Percentiles rank a stretch among this genome's conserved stretches.
These are phyloP conservation scores for Cyberlindnera samutprakarnensis DNA, from an alignment of 805 yeast species.

Conservation along the genomic window DNA sequence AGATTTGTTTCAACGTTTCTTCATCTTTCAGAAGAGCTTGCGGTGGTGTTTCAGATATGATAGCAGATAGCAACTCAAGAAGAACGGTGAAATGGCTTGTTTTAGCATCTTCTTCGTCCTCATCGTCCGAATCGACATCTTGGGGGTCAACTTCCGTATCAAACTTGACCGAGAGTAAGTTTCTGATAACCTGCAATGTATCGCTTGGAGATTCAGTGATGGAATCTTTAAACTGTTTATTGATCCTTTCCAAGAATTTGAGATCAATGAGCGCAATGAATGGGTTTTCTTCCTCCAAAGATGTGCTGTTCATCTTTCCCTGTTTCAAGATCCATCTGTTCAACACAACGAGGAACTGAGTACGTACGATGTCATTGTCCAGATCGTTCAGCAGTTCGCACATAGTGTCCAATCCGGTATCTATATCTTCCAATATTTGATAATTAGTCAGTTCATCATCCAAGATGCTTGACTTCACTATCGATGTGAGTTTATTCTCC, in stretches of 20 bases:
- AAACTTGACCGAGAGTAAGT: conserved; percentile 26
- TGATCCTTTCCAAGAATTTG: conserved; percentile 55
- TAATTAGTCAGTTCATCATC: conserved; percentile 13
- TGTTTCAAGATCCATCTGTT: conserved; percentile 48
- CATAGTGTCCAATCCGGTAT: conserved; percentile 33
- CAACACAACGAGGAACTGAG: conserved; percentile 43
- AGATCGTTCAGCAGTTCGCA: conserved; percentile 40
- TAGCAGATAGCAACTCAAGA: conserved; percentile 31
- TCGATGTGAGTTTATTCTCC: conserved; percentile 29
- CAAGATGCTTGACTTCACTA: conserved; percentile 15
- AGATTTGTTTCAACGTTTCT: conserved; percentile 24
- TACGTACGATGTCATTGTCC: conserved; percentile 38
- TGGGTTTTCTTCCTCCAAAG: conserved; percentile 31
- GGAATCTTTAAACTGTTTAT: conserved; percentile 48
- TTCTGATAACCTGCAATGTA: conserved; percentile 41
- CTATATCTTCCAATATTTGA: conserved; percentile 35
- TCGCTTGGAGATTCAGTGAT: conserved; percentile 40
- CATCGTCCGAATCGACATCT: conserved; percentile 29
- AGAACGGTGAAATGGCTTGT: conserved; percentile 23
- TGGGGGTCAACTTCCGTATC: conserved; percentile 9
- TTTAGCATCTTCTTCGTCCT: conserved; percentile 28
- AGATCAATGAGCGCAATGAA: conserved; percentile 49
- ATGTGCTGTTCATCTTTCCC: conserved; percentile 1
- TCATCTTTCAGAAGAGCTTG: conserved; percentile 14
- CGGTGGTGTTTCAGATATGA: conserved; percentile 25